Evolutionary conservation across 306 rosid species (phyloP).

Genomic region (Rosa multiflora): DNA sequence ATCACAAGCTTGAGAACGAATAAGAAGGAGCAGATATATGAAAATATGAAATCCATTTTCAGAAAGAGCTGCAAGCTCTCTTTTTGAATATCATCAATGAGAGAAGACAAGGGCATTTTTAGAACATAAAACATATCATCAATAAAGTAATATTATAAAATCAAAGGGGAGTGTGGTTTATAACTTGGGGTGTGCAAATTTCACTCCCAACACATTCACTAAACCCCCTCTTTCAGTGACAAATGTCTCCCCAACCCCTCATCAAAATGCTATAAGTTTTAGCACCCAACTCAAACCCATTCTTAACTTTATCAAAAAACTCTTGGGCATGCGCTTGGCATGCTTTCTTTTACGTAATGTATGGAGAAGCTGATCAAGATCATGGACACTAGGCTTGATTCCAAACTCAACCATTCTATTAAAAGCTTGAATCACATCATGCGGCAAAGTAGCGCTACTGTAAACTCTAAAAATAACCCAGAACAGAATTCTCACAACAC

Average conservation of each 20-base stretch:
- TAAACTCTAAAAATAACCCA: slow-evolving; percentile 74
- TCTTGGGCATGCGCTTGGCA: slow-evolving; percentile 56
- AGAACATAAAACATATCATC: no score
- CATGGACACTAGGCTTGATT: slow-evolving; percentile 52
- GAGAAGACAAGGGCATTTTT: no score
- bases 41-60: no score
- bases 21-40: no score
- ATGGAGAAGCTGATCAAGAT: slow-evolving; percentile 69
- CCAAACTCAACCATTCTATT: slow-evolving; percentile 78
- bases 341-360: slow-evolving; percentile 70
- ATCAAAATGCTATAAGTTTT: slow-evolving; percentile 75
- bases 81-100: no score
- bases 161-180: no score
- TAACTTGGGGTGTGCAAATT: no score
- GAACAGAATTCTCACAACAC: slow-evolving; percentile 47
- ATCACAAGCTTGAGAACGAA: no score
- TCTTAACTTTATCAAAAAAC: slow-evolving; percentile 63
- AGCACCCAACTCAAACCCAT: slow-evolving; percentile 41
- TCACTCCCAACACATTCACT: no score
- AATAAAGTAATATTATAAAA: no score
- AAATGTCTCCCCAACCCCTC: slow-evolving; percentile 76
- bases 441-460: slow-evolving; percentile 67
- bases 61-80: no score
- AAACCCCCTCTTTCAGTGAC: background rate
- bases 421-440: slow-evolving; percentile 72